These are phyloP conservation scores for Dryadomyces sulphureus DNA, from an alignment of 2,329 filamentous ascomycete genomes.

Conservation along the genomic window DNA sequence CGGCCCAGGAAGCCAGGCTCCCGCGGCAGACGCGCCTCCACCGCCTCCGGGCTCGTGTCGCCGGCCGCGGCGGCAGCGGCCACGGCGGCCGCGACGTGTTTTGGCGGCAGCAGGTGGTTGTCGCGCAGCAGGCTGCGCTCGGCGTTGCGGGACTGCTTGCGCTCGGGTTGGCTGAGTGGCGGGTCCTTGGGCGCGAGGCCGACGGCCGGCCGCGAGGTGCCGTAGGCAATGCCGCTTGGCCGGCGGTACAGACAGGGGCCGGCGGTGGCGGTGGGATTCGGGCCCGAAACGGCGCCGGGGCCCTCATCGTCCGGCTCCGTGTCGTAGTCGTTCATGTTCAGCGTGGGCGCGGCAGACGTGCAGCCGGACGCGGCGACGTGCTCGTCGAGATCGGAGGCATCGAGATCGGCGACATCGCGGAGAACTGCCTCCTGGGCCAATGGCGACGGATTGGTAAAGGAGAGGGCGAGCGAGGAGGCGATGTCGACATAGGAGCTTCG, in stretches of 20 bases:
- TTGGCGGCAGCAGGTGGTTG: slow-evolving; percentile 50
- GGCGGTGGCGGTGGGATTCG: no score
- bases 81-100: slow-evolving; percentile 24
- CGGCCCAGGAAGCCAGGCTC: slow-evolving; percentile 19
- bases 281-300: no score
- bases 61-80: no score
- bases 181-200: slow-evolving; percentile 38
- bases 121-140: slow-evolving; percentile 48
- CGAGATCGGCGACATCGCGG: slow-evolving; percentile 50
- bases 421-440: slow-evolving; percentile 51
- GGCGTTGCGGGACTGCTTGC: slow-evolving; percentile 39
- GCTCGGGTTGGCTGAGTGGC: slow-evolving; percentile 37
- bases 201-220: slow-evolving; percentile 54
- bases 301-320: slow-evolving; percentile 24
- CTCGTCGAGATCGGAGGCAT: slow-evolving; percentile 33
- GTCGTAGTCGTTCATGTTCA: slow-evolving; percentile 13
- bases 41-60: no score
- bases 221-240: slow-evolving; percentile 61
- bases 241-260: slow-evolving; percentile 50
- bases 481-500: slow-evolving; percentile 1
- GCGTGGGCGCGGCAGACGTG: background rate
- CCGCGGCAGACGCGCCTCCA: background rate
- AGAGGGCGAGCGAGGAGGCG: slow-evolving; percentile 10
- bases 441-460: slow-evolving; percentile 42
- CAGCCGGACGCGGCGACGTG: background rate